Conservation (phyloP, 2,329 filamentous ascomycete genomes). For the Pseudogymnoascus sp. region DNA sequence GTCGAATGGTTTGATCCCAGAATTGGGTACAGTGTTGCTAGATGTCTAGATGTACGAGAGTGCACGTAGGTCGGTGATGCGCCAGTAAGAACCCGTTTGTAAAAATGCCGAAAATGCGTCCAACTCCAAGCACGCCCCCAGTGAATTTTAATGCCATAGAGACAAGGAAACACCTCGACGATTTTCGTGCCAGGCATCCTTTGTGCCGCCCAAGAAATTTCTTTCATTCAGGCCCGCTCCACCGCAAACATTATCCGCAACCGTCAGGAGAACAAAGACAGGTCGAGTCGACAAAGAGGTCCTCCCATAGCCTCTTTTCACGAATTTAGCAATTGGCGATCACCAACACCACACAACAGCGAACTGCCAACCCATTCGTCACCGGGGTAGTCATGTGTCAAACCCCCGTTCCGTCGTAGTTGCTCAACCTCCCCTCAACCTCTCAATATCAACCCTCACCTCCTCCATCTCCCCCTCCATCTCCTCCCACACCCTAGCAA, state of each 20-base stretch:
- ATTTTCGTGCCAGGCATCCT: neutral
- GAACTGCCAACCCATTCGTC: neutral
- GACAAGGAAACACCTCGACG: neutral
- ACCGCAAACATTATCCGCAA: conserved; percentile 3
- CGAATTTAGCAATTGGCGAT: neutral
- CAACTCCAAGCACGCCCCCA: neutral
- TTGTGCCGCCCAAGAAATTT: neutral
- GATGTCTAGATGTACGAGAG: neutral
- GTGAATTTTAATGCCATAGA: neutral
- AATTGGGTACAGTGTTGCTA: neutral
- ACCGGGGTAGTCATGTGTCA: neutral
- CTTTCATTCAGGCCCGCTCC: neutral
- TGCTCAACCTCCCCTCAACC: conserved; percentile 19
- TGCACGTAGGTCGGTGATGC: neutral
- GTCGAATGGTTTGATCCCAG: neutral
- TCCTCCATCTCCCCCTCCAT: conserved; percentile 24
- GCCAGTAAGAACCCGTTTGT: neutral
- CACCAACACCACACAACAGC: neutral
- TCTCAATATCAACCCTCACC: conserved; percentile 26
- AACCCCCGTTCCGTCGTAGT: neutral
- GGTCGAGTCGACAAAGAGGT: neutral
- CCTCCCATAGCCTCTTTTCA: neutral
- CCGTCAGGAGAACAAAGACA: neutral
- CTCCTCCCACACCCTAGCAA: conserved; percentile 27
- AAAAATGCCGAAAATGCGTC: neutral